phyloP scores from a whole-genome alignment of 2,329 filamentous ascomycete genomes.

The Diaporthe aspalathi region DNA sequence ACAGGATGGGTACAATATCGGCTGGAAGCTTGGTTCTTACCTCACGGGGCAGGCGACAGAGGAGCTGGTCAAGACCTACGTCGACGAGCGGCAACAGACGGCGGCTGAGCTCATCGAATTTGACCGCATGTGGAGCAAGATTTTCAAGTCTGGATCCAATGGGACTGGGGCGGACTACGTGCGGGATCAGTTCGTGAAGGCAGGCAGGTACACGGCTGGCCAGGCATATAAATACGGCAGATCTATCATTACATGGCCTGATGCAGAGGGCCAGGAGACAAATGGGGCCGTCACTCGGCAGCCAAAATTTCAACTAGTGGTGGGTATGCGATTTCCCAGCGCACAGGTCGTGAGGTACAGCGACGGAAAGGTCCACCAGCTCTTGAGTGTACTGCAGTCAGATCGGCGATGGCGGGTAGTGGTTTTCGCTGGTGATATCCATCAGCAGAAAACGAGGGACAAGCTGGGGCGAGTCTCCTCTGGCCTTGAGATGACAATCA shows the following conservation, averaged over 20 bases:
- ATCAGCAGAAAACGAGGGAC: not conserved
- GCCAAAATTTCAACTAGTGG: constrained; percentile 14
- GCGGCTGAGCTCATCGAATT: constrained; percentile 71
- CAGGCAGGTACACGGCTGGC: constrained; percentile 70
- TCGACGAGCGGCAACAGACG: constrained; percentile 62
- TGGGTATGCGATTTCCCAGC: constrained; percentile 45
- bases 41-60: constrained; percentile 56
- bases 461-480: constrained; percentile 2
- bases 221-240: constrained; percentile 66
- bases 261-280: not conserved
- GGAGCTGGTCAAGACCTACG: constrained; percentile 63
- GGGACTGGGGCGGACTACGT: constrained; percentile 57
- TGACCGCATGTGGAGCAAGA: constrained; percentile 64
- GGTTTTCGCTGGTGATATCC: constrained; percentile 32
- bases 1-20: constrained; percentile 73
- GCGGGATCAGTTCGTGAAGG: constrained; percentile 66
- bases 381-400: constrained; percentile 54
- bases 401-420: constrained; percentile 48
- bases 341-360: constrained; percentile 64
- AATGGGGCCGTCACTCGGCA: not conserved
- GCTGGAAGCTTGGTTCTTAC: constrained; percentile 68
- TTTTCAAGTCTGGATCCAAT: constrained; percentile 60
- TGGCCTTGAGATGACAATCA: constrained; percentile 44
- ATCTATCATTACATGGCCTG: constrained; percentile 56
- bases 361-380: constrained; percentile 61